Evolutionary conservation across 2,329 filamentous ascomycete genomes (phyloP), one percentile per base, ranked within the genome.

Genomic region (Penicillium verrucosum): DNA sequence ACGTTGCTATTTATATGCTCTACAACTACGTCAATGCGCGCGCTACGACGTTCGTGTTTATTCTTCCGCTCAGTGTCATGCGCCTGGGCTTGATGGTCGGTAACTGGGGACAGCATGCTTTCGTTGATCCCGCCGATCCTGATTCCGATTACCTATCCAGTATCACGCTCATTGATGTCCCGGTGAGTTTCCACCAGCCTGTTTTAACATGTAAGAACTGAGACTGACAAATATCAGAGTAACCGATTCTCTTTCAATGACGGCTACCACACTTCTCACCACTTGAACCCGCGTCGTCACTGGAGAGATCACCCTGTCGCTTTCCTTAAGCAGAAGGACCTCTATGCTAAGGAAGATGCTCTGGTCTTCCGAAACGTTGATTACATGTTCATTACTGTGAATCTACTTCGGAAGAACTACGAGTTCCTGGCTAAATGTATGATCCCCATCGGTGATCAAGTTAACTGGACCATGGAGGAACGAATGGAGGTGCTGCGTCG

Each of bases 61-160:
- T 92, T 1, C 68, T 91, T 1, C 89, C 89, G 0, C 78, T 92
- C 21, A 62, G 82, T 2, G 71, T 88, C 30, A 80, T 92, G 73
- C 81, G 89, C 0, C 64, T 90, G 18, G 89, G 85, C 0, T 72
- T 93, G 60, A 93, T 92, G 89, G 80, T 89, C 8, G 89, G 89
- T 1, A 93, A 93, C 69, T 93, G 89, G 88, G 89, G 88, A 4
- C 89, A 93, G 70, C 89, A 93, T 70, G 89, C 89, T 1, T 86
- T 93, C 61, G 89, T 93, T 7, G 89, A 93, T 65, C 83, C 86
- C 21, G 77, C 84, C 12, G 86, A 90, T 63, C 89, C 89, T 0
- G 83, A 89, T 66, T 92, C 88, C 0, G 89, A 93, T 68, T 92
- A 86, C 65, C 81, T 89, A 36, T 90, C 87, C 0, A 92, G 89